Percentiles rank a stretch among this genome's conserved stretches.
Evolutionary conservation across 768 basidiomycete genomes (phyloP).

Genomic region (Neoboletus brunneissimus): DNA sequence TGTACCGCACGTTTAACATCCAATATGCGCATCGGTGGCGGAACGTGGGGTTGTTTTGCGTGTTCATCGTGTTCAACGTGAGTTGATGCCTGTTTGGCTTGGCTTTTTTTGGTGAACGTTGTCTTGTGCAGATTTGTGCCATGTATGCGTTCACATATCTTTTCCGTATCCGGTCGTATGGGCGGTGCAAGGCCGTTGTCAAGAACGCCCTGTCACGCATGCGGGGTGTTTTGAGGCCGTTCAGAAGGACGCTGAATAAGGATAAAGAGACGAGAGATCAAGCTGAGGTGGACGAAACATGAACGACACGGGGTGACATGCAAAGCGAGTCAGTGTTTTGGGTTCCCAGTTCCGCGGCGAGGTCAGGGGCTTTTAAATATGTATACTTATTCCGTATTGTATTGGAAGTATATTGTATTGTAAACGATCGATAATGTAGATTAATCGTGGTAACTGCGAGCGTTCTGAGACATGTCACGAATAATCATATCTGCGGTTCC

Average conservation of each 20-base stretch:
- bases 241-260: background rate
- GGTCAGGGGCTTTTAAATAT: background rate
- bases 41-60: slow-evolving; percentile 45
- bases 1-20: slow-evolving; percentile 50
- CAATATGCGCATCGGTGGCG: slow-evolving; percentile 51
- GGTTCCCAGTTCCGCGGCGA: background rate
- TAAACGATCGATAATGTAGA: too few relatives aligned
- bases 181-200: slow-evolving; percentile 3
- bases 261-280: background rate
- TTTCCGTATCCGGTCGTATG: slow-evolving; percentile 44
- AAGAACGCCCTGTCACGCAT: background rate
- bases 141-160: slow-evolving; percentile 55
- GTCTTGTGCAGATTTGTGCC: slow-evolving; percentile 36
- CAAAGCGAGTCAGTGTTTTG: background rate
- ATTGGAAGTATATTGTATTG: background rate
- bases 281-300: background rate
- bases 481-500: too few relatives aligned
- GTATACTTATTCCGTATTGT: background rate
- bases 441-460: too few relatives aligned
- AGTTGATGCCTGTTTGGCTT: slow-evolving; percentile 10
- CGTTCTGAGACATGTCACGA: too few relatives aligned
- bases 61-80: slow-evolving; percentile 44
- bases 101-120: background rate
- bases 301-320: background rate
- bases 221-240: background rate